phyloP scores from a whole-genome alignment of 1,139 yeast species.

The Suhomyces wounanorum region DNA sequence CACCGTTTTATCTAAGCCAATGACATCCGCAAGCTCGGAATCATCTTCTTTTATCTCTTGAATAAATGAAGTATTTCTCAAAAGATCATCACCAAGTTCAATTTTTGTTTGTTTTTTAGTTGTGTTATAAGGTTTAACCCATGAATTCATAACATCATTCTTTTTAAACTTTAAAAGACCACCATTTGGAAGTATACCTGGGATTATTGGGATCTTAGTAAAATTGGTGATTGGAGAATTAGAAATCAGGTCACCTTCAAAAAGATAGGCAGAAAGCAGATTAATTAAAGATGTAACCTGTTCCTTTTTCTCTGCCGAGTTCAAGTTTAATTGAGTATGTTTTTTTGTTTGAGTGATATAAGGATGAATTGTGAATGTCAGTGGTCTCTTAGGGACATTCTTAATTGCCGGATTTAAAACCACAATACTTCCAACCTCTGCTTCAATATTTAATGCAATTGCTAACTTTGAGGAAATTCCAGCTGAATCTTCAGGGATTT shows the following conservation, averaged over 20 bases:
- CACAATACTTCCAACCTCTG: constrained; percentile 55
- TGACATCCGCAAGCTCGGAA: constrained; percentile 31
- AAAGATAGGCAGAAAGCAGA: constrained; percentile 23
- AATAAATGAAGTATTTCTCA: constrained; percentile 53
- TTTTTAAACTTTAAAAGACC: constrained; percentile 59
- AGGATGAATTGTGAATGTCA: constrained; percentile 54
- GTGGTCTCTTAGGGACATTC: constrained; percentile 42
- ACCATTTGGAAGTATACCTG: constrained; percentile 57
- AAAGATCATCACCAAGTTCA: constrained; percentile 56
- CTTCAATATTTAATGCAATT: constrained; percentile 56
- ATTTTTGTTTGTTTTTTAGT: constrained; percentile 34
- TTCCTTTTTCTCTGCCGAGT: constrained; percentile 33
- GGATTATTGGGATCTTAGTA: constrained; percentile 51
- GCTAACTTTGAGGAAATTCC: constrained; percentile 62
- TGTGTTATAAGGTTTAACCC: constrained; percentile 43
- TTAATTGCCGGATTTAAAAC: constrained; percentile 53
- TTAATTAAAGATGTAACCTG: constrained; percentile 22
- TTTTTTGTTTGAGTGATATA: constrained; percentile 49
- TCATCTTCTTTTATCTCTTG: constrained; percentile 17
- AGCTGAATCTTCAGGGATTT: constrained; percentile 46
- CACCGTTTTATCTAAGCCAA: constrained; percentile 59
- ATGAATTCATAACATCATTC: constrained; percentile 43
- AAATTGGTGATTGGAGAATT: constrained; percentile 49
- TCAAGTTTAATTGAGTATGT: constrained; percentile 28
- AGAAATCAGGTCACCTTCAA: constrained; percentile 16